Percentiles rank a stretch among this genome's conserved stretches.
Conservation (phyloP, 1,284 basidiomycete genomes). For the Inonotus obliquus region DNA sequence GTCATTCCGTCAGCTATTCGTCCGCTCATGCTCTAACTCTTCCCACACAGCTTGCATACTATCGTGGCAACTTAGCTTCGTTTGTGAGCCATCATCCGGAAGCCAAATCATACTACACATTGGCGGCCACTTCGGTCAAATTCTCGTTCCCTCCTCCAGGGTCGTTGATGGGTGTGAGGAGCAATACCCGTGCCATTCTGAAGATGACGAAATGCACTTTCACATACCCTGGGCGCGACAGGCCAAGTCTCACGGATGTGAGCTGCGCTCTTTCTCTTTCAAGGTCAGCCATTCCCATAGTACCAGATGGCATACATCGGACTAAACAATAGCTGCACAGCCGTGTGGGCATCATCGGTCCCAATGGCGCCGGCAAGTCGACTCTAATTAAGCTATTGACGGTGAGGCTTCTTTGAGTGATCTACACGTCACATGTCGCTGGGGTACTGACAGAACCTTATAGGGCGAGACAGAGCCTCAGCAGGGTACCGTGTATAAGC, state of each 20-base stretch:
- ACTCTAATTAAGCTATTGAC: slow-evolving; percentile 98
- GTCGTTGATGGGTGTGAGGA: slow-evolving; percentile 95
- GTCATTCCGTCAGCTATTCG: slow-evolving; percentile 5
- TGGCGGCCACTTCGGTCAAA: slow-evolving; percentile 92
- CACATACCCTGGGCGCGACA: slow-evolving; percentile 86
- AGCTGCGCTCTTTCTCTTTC: slow-evolving; percentile 92
- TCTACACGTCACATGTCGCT: neutral
- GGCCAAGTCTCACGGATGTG: slow-evolving; percentile 84
- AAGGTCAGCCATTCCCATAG: slow-evolving; percentile 44
- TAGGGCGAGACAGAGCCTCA: slow-evolving; percentile 93
- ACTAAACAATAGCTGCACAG: slow-evolving; percentile 32
- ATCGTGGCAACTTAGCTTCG: slow-evolving; percentile 88
- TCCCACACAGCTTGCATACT: slow-evolving; percentile 77
- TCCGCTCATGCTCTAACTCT: slow-evolving; percentile 10
- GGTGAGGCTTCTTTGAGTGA: slow-evolving; percentile 34
- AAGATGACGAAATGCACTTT: slow-evolving; percentile 92
- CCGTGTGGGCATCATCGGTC: slow-evolving; percentile 87
- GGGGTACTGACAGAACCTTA: slow-evolving; percentile 15
- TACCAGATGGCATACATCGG: slow-evolving; percentile 12
- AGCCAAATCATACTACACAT: slow-evolving; percentile 96
- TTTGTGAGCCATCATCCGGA: slow-evolving; percentile 93
- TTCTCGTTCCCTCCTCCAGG: slow-evolving; percentile 97
- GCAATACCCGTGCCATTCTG: slow-evolving; percentile 94
- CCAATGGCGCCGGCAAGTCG: slow-evolving; percentile 91
- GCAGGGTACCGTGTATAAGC: slow-evolving; percentile 92